Conservation (phyloP, 2,329 filamentous ascomycete genomes). For the Pseudocercospora fuligena region DNA sequence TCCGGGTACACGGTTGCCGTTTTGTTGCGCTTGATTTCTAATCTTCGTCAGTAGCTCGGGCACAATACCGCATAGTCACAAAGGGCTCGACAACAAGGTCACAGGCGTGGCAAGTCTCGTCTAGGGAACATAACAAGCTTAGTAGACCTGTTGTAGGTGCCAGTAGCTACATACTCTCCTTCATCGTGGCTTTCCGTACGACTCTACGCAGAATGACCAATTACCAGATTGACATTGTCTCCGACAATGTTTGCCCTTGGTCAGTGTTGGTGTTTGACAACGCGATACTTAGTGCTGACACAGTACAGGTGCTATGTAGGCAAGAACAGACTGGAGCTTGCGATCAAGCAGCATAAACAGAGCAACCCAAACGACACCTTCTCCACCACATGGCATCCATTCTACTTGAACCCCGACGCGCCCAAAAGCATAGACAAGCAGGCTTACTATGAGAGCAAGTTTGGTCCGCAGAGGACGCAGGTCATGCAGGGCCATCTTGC, state of each 20-base stretch:
- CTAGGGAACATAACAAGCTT: neutral
- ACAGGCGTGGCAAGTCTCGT: neutral
- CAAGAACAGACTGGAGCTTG: slow-evolving; percentile 73
- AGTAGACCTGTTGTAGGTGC: slow-evolving; percentile 4
- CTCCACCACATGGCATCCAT: slow-evolving; percentile 75
- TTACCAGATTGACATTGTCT: slow-evolving; percentile 77
- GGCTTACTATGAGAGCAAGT: slow-evolving; percentile 64
- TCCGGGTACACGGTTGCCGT: neutral
- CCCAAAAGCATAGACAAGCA: slow-evolving; percentile 60
- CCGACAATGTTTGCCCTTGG: slow-evolving; percentile 81
- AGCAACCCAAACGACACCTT: slow-evolving; percentile 71
- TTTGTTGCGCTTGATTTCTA: slow-evolving; percentile 2
- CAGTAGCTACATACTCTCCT: slow-evolving; percentile 4
- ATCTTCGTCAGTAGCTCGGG: neutral
- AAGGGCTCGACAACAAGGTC: neutral
- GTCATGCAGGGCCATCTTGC: slow-evolving; percentile 64
- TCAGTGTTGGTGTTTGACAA: neutral
- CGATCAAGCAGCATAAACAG: slow-evolving; percentile 65
- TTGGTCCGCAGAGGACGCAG: slow-evolving; percentile 65
- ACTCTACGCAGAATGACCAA: slow-evolving; percentile 64
- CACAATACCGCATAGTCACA: neutral
- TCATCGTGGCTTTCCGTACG: slow-evolving; percentile 33
- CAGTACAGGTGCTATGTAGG: slow-evolving; percentile 70
- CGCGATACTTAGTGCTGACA: slow-evolving; percentile 3
- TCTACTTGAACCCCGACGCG: slow-evolving; percentile 74